Percentiles rank a stretch among this genome's conserved stretches.
Evolutionary conservation across 1,139 yeast genomes (phyloP).

Genomic region (Magnusiomyces clavatus): DNA sequence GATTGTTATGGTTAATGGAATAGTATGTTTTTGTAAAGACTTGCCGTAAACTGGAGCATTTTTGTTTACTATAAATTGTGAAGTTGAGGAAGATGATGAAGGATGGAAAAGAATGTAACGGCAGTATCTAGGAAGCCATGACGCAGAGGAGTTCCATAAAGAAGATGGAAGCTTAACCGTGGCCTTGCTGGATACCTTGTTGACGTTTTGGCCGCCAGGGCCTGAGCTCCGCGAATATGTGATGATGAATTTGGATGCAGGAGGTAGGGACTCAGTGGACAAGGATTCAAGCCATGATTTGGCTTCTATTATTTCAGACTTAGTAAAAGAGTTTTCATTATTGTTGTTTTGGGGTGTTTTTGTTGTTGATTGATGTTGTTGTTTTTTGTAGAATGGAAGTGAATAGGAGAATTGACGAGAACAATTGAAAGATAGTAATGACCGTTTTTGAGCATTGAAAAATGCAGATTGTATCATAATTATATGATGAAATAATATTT

Average conservation of each 20-base stretch:
- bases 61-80: neutral
- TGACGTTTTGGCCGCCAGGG: slow-evolving; percentile 94
- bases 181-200: slow-evolving; percentile 63
- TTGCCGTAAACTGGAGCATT: too few species aligned
- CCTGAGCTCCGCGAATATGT: slow-evolving; percentile 74
- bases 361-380: too few species aligned
- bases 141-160: slow-evolving; percentile 41
- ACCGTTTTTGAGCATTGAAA: too few species aligned
- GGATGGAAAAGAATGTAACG: slow-evolving; percentile 19
- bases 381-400: too few species aligned
- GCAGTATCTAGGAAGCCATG: slow-evolving; percentile 58
- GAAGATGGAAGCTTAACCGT: slow-evolving; percentile 46
- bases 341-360: neutral
- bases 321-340: slow-evolving; percentile 6
- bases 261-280: slow-evolving; percentile 39
- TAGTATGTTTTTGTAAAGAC: neutral
- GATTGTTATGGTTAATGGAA: neutral
- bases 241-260: slow-evolving; percentile 39
- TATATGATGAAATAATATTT: too few species aligned
- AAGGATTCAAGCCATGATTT: slow-evolving; percentile 42
- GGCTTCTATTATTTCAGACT: slow-evolving; percentile 20
- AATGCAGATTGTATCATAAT: too few species aligned
- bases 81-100: neutral
- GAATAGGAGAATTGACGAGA: too few species aligned
- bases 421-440: too few species aligned